Conservation (phyloP, 805 yeast genomes). For the Komagataella kurtzmanii region DNA sequence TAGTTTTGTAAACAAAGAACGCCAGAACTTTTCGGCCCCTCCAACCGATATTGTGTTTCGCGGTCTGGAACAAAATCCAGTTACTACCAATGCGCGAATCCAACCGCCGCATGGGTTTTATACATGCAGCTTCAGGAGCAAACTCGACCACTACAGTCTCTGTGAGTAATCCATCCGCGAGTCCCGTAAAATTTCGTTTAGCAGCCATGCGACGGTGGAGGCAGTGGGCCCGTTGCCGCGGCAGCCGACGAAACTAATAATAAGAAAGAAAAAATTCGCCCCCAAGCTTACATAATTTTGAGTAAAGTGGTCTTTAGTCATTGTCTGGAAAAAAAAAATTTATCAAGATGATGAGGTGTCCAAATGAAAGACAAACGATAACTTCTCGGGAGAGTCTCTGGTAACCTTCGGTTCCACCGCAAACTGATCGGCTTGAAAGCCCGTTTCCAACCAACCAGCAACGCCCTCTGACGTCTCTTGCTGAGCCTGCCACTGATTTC, state of each 20-base stretch:
- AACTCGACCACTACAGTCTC: neutral
- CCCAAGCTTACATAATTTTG: neutral
- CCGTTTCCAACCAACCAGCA: no score
- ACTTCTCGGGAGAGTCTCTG: neutral
- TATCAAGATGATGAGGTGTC: neutral
- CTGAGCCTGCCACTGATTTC: neutral
- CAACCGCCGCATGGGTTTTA: neutral
- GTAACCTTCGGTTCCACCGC: neutral
- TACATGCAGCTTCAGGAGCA: neutral
- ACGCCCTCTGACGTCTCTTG: neutral
- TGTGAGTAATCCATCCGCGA: neutral
- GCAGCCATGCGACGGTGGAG: neutral
- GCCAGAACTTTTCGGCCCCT: neutral
- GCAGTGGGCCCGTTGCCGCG: neutral
- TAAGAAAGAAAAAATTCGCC: neutral
- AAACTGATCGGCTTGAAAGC: neutral
- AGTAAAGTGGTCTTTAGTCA: neutral
- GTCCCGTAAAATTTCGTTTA: neutral
- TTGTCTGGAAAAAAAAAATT: neutral
- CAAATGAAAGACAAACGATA: no score
- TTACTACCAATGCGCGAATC: neutral
- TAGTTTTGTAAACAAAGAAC: neutral
- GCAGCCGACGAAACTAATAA: neutral
- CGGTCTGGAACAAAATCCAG: neutral
- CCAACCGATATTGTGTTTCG: neutral